A percentile compares a stretch with the other conserved stretches of the same genome.
Evolutionary conservation across 2,329 filamentous ascomycete genomes (phyloP).

Genomic region (Penicillium sp.): DNA sequence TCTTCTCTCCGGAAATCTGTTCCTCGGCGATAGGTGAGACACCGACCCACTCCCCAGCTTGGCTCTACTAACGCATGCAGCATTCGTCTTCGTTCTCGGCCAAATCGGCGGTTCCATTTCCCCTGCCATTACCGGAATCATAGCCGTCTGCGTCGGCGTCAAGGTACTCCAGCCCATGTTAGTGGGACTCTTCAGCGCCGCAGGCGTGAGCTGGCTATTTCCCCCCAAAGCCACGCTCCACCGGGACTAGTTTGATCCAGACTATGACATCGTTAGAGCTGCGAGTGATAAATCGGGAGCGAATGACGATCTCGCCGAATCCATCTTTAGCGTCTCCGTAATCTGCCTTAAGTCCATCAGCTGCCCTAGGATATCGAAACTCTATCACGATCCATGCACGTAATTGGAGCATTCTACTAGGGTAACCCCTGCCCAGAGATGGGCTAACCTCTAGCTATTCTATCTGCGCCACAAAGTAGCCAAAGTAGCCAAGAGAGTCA

Average conservation of each 20-base stretch:
- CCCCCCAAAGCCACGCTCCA: conserved; percentile 24
- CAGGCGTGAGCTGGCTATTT: conserved; percentile 48
- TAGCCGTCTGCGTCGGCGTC: conserved; percentile 47
- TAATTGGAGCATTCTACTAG: neutral
- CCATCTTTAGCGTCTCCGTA: neutral
- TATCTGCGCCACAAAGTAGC: neutral
- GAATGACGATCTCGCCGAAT: neutral
- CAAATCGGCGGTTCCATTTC: conserved; percentile 55
- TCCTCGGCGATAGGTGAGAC: conserved; percentile 45
- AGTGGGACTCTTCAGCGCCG: conserved; percentile 46
- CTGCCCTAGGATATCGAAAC: neutral
- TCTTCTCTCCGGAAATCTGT: conserved; percentile 48
- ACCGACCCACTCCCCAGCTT: neutral
- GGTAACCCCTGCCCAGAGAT: neutral
- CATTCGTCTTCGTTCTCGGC: conserved; percentile 55
- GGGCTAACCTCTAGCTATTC: neutral
- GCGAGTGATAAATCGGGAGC: neutral
- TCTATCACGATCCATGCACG: neutral
- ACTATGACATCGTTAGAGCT: neutral
- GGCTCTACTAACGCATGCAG: conserved; percentile 4
- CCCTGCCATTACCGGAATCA: conserved; percentile 52
- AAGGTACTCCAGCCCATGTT: conserved; percentile 51
- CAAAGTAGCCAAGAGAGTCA: neutral
- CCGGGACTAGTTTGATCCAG: conserved; percentile 14
- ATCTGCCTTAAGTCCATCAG: neutral